These are phyloP conservation scores for Pyropia haitanensis DNA, from an alignment of 23 red algal genomes.

Conservation along the genomic window DNA sequence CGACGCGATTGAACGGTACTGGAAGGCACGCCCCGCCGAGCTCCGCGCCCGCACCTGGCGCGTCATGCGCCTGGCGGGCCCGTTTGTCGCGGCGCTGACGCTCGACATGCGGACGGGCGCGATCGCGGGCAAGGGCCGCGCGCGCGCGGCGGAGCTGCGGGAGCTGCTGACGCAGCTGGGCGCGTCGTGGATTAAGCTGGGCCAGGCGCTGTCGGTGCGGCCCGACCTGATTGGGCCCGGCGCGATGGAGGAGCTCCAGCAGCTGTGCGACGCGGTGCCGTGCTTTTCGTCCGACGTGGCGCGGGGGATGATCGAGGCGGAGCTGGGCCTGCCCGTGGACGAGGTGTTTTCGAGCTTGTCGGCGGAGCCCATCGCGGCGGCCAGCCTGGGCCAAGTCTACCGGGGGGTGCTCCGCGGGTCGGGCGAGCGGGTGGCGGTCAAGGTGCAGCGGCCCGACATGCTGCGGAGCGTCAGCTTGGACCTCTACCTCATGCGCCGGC, in stretches of 20 bases:
- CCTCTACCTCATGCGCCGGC: constrained; percentile 72
- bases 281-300: constrained; percentile 65
- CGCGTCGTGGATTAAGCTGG: constrained; percentile 87
- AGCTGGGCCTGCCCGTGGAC: constrained; percentile 48
- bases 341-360: constrained; percentile 66
- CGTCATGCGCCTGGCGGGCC: constrained; percentile 38
- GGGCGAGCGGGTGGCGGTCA: constrained; percentile 77
- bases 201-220: constrained; percentile 79
- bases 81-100: constrained; percentile 39
- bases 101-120: constrained; percentile 7
- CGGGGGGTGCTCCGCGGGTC: constrained; percentile 33
- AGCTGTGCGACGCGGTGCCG: constrained; percentile 83
- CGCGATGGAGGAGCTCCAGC: constrained; percentile 85
- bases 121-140: constrained; percentile 18
- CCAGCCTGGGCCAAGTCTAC: constrained; percentile 89
- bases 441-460: constrained; percentile 96
- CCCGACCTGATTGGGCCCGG: constrained; percentile 87
- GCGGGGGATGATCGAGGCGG: constrained; percentile 76
- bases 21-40: constrained; percentile 58
- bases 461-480: constrained; percentile 78
- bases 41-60: constrained; percentile 34
- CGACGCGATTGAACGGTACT: constrained; percentile 72
- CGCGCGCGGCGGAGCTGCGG: constrained; percentile 62
- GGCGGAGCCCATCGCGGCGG: constrained; percentile 78
- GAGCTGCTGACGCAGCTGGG: constrained; percentile 70